These are phyloP conservation scores for Solanum paucissectum DNA, from an alignment of 257 asterid genomes.

Conservation along the genomic window DNA sequence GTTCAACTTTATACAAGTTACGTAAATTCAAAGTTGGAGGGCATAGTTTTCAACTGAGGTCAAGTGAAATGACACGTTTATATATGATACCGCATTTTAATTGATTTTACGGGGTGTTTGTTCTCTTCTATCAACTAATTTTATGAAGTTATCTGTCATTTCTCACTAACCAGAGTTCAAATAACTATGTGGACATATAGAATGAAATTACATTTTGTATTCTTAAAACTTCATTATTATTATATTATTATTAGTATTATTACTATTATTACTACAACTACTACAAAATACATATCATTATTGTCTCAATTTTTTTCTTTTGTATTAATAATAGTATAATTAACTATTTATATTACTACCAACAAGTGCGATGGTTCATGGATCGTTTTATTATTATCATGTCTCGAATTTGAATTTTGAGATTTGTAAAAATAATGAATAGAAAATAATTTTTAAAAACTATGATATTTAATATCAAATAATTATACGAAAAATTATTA, in stretches of 20 bases:
- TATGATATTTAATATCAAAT: neutral
- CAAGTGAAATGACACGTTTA: accelerated
- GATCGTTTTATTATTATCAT: neutral
- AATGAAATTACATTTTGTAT: neutral
- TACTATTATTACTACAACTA: neutral
- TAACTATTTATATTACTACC: neutral
- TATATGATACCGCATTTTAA: neutral
- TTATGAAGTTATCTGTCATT: neutral
- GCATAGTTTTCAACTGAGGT: neutral
- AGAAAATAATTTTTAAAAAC: neutral
- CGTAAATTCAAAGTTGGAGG: neutral
- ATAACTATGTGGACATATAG: neutral
- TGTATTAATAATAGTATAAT: neutral
- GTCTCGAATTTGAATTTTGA: neutral
- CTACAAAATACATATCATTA: neutral
- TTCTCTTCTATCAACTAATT: neutral
- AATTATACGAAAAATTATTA: neutral
- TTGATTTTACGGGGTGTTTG: neutral
- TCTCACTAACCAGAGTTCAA: neutral
- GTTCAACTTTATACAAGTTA: no score
- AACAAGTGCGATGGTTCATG: neutral
- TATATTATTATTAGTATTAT: neutral
- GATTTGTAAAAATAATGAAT: no score
- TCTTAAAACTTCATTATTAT: neutral
- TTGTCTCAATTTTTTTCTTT: neutral